Conservation (phyloP, 2,329 filamentous ascomycete genomes). For the Hypomyces perniciosus region DNA sequence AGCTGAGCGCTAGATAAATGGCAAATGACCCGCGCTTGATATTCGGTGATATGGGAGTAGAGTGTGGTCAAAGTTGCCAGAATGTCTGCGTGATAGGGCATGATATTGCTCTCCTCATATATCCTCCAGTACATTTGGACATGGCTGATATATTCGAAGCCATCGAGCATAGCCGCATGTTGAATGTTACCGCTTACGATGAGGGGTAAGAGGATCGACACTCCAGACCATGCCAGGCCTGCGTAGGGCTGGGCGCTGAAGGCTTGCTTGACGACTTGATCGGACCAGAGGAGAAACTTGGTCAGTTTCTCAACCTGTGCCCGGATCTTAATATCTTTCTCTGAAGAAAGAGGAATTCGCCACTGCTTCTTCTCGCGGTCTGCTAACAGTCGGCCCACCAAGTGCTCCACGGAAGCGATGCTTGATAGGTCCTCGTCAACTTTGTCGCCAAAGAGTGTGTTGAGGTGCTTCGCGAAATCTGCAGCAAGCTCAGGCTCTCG, state of each 20-base stretch:
- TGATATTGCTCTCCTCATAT: slow-evolving; percentile 12
- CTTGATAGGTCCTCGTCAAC: not conserved
- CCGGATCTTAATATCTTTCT: slow-evolving; percentile 17
- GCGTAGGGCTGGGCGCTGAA: slow-evolving; percentile 19
- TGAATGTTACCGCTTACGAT: slow-evolving; percentile 12
- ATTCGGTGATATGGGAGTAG: slow-evolving; percentile 5
- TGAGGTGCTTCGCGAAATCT: not conserved
- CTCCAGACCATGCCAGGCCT: slow-evolving; percentile 22
- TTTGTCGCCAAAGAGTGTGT: not conserved
- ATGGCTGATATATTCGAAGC: slow-evolving; percentile 16
- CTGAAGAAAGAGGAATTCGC: slow-evolving; percentile 12
- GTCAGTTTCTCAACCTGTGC: slow-evolving; percentile 18
- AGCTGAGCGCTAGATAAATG: slow-evolving; percentile 15
- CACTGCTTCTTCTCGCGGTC: slow-evolving; percentile 17
- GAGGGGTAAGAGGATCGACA: slow-evolving; percentile 19
- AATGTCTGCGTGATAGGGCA: not conserved
- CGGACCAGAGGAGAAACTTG: slow-evolving; percentile 20
- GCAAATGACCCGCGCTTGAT: slow-evolving; percentile 8
- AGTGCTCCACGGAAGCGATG: not conserved
- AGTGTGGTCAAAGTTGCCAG: not conserved
- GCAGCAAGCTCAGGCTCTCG: not conserved
- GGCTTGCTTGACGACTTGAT: slow-evolving; percentile 17
- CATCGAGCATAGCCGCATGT: slow-evolving; percentile 18
- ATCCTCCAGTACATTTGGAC: slow-evolving; percentile 17
- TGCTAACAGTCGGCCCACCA: slow-evolving; percentile 8